Base-by-base conservation (phyloP, 2,329 filamentous ascomycete genomes). In the Xylaria sp. region DNA sequence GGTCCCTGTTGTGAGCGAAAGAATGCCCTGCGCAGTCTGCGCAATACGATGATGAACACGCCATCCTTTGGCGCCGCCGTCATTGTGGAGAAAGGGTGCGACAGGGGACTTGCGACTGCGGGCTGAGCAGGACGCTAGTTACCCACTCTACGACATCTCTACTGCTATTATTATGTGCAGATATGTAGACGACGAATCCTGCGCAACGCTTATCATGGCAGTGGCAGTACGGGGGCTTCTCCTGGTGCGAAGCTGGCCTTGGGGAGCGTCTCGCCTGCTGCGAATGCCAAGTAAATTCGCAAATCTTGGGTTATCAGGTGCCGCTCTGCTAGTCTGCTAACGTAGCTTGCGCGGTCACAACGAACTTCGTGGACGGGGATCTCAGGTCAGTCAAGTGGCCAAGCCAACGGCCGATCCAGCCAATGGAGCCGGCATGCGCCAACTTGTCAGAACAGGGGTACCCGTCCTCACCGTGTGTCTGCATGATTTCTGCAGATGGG, bases 371-470 rank as follows among this genome's bases (percentile, higher is more conserved):
- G 69, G 71, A 68, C 73, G 73, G 72, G 72, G 73, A 76, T 73
- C 73, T 74, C 71, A 74, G 73, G 70, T 75, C 72, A 76, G 71
- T 72, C 73, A 72, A 73, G 74, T 73, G 72, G 74, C 72, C 68
- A 70, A 68, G 65, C 73, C 68, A 69, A 73, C 67, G 70, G 67
- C 63, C 71, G 70, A 73, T 73, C 73, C 66, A 70, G 68, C 75
- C 74, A 76, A 75, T 75, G 47, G 66, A 53, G 57, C 56, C 44
- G 60, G 61, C 67, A 73, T 76, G 74, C 74, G 74, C 74, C 74
- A 73, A 70, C 71, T 73, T 73, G 73, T 71, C 70, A 71, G 67
- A 64, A 67, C 74, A 76, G 73, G 74, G 74, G 70, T 75, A 29
- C 39, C 51, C 49, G 65, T 62, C 65, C 67, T 73, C 68, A 70